Evolutionary conservation across 768 basidiomycete genomes (phyloP).

Genomic region (Pleurotus ostreatus): DNA sequence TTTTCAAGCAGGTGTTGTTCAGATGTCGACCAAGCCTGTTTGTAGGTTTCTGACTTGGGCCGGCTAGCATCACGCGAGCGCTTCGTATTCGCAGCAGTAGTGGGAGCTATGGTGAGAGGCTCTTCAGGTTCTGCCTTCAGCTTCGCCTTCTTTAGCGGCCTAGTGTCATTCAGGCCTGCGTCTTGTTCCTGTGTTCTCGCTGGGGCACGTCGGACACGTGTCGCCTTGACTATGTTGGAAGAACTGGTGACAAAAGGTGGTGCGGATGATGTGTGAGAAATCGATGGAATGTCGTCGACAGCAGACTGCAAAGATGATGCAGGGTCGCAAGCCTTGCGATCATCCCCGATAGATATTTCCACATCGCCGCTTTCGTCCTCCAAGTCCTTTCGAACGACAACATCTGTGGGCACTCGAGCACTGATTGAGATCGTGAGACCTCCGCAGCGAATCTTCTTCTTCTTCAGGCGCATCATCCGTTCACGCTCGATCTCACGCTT

Average conservation of each 20-base stretch:
- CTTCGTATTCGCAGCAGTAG: conserved; percentile 9
- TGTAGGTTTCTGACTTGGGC: conserved; percentile 72
- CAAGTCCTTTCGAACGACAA: conserved; percentile 52
- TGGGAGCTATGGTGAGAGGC: conserved; percentile 11
- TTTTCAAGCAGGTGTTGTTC: conserved; percentile 78
- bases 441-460: conserved; percentile 37
- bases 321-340: conserved; percentile 5
- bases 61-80: conserved; percentile 25
- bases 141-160: conserved; percentile 5
- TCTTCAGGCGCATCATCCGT: conserved; percentile 55
- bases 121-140: conserved; percentile 10
- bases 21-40: conserved; percentile 70
- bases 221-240: conserved; percentile 12
- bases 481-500: conserved; percentile 42
- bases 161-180: not conserved
- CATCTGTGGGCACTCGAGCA: conserved; percentile 28
- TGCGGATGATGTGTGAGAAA: not conserved
- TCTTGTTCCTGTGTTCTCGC: conserved; percentile 1
- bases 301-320: conserved; percentile 9
- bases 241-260: conserved; percentile 11
- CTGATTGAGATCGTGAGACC: conserved; percentile 20
- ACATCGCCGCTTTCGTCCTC: conserved; percentile 62
- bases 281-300: not conserved
- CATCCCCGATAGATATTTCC: conserved; percentile 42
- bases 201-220: conserved; percentile 11